A percentile compares a stretch with the other conserved stretches of the same genome.
phyloP scores from a whole-genome alignment of 106 monocot species.

The Dendrobium catenatum region DNA sequence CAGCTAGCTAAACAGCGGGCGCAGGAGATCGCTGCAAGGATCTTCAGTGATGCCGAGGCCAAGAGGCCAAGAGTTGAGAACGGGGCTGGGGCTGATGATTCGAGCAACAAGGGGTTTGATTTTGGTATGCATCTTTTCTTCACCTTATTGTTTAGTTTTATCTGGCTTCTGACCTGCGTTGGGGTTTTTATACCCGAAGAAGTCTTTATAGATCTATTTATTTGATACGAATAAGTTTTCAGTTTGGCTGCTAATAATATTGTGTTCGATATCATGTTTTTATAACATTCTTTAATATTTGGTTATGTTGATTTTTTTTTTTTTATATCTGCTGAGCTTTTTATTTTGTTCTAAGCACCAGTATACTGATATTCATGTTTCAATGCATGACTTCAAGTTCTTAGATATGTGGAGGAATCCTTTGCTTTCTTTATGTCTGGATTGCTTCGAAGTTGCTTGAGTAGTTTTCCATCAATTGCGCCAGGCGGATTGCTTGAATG shows the following conservation, averaged over 20 bases:
- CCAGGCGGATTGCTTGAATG: not conserved
- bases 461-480: not conserved
- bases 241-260: not conserved
- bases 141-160: conserved; percentile 17
- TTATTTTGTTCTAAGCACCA: no score
- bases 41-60: conserved; percentile 74
- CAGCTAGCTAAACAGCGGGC: conserved; percentile 83
- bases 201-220: not conserved
- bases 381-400: not conserved
- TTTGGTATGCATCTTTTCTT: not conserved
- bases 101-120: conserved; percentile 12
- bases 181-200: not conserved
- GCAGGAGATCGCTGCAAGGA: conserved; percentile 71
- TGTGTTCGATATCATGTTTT: not conserved
- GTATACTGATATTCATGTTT: no score
- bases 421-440: not conserved
- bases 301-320: not conserved
- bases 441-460: not conserved
- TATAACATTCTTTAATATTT: not conserved
- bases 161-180: not conserved
- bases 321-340: no score
- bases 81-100: conserved; percentile 29
- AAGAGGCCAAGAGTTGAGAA: conserved; percentile 73
- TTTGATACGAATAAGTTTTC: not conserved
- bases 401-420: not conserved